These are phyloP conservation scores for Acrodontium crateriforme DNA, from an alignment of 2,329 filamentous ascomycete genomes.

Conservation along the genomic window DNA sequence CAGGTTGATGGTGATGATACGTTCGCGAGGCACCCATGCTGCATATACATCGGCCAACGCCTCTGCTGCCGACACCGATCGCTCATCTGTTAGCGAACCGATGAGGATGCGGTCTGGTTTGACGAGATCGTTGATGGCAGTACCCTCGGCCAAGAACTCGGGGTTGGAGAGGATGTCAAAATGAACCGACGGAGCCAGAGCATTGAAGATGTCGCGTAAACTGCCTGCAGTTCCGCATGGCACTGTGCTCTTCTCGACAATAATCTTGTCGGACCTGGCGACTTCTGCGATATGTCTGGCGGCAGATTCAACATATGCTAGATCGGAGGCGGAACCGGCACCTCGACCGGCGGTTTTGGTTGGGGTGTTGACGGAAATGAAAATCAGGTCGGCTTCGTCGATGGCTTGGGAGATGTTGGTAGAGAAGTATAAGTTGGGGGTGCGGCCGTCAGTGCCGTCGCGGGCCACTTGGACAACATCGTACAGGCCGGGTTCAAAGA, in stretches of 20 bases:
- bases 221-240: constrained; percentile 61
- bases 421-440: constrained; percentile 60
- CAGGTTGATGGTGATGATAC: constrained; percentile 58
- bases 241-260: constrained; percentile 73
- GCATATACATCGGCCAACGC: constrained; percentile 53
- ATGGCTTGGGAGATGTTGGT: constrained; percentile 51
- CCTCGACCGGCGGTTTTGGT: constrained; percentile 59
- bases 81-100: constrained; percentile 48
- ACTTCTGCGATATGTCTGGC: constrained; percentile 52
- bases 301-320: constrained; percentile 58
- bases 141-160: constrained; percentile 68
- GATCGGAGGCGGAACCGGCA: constrained; percentile 56
- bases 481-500: constrained; percentile 59
- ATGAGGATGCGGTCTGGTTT: constrained; percentile 62
- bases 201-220: constrained; percentile 49
- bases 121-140: constrained; percentile 57
- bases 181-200: constrained; percentile 43
- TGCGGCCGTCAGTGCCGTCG: constrained; percentile 31
- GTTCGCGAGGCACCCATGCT: constrained; percentile 52
- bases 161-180: constrained; percentile 73
- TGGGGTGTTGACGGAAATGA: constrained; percentile 67
- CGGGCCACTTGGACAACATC: constrained; percentile 54
- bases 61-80: constrained; percentile 48
- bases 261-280: constrained; percentile 53
- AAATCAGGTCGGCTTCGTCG: constrained; percentile 54